Evolutionary conservation across 2,329 filamentous ascomycete genomes (phyloP).

Genomic region (Didymella sp.): DNA sequence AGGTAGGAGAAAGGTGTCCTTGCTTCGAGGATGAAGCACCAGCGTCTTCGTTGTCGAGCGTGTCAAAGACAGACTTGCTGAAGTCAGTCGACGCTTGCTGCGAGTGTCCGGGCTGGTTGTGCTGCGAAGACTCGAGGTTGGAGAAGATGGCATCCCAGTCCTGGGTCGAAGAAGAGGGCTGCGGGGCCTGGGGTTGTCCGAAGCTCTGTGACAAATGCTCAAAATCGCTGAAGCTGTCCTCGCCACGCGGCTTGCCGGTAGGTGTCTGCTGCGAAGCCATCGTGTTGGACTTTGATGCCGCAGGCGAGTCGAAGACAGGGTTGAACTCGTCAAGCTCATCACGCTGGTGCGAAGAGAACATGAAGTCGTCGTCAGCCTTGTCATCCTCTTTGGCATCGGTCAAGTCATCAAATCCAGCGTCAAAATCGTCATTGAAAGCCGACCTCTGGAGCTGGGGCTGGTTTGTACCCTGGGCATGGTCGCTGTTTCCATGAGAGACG

Average conservation of each 20-base stretch:
- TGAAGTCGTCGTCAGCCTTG: constrained; percentile 79
- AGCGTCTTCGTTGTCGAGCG: constrained; percentile 44
- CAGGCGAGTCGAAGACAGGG: constrained; percentile 75
- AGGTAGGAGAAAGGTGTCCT: constrained; percentile 22
- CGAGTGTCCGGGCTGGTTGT: constrained; percentile 41
- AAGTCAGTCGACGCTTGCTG: constrained; percentile 45
- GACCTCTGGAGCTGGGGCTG: constrained; percentile 53
- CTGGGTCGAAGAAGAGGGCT: constrained; percentile 59
- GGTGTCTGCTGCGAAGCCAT: constrained; percentile 54
- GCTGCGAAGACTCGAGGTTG: constrained; percentile 67
- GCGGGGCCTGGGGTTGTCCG: constrained; percentile 49
- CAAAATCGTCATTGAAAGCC: constrained; percentile 75
- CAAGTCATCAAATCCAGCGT: constrained; percentile 81
- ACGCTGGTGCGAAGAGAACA: constrained; percentile 67
- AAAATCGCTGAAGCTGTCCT: constrained; percentile 60
- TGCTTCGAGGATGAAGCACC: constrained; percentile 41
- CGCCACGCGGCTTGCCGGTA: constrained; percentile 46
- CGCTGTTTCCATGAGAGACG: constrained; percentile 46
- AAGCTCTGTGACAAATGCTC: constrained; percentile 54
- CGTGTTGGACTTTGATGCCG: constrained; percentile 57
- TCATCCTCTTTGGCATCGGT: constrained; percentile 81
- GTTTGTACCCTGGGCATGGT: constrained; percentile 40
- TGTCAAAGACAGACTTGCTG: constrained; percentile 49
- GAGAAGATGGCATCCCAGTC: constrained; percentile 98
- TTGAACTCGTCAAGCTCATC: constrained; percentile 81